These are phyloP conservation scores for Psilocybe cubensis DNA, from an alignment of 768 basidiomycete species.

Conservation along the genomic window DNA sequence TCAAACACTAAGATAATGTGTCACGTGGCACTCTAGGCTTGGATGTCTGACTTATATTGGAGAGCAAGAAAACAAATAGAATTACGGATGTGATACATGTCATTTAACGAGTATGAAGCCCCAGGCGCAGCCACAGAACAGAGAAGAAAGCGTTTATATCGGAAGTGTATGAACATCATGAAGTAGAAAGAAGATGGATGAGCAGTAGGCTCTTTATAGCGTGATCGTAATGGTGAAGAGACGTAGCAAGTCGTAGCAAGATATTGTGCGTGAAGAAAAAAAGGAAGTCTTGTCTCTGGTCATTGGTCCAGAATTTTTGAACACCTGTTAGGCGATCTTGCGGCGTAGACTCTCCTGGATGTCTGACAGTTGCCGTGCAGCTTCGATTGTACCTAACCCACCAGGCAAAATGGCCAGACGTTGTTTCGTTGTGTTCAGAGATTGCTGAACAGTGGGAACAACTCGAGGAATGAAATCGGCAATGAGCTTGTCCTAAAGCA, in stretches of 20 bases:
- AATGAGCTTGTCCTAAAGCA: conserved; percentile 72
- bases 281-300: neutral
- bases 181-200: neutral
- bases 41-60: neutral
- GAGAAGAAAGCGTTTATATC: neutral
- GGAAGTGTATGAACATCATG: neutral
- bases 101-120: neutral
- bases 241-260: conserved; percentile 20
- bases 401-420: conserved; percentile 79
- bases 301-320: conserved; percentile 1
- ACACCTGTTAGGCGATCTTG: conserved; percentile 35
- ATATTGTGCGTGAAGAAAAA: conserved; percentile 7
- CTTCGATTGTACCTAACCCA: conserved; percentile 67
- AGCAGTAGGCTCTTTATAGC: neutral
- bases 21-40: conserved; percentile 6
- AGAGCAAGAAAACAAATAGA: neutral
- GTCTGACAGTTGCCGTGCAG: conserved; percentile 70
- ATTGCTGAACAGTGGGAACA: conserved; percentile 76
- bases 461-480: conserved; percentile 83
- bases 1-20: neutral
- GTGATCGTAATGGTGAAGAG: conserved; percentile 1
- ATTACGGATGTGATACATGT: neutral
- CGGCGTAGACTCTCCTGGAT: conserved; percentile 73
- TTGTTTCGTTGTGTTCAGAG: conserved; percentile 79
- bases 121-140: neutral